Evolutionary conservation across 2,329 filamentous ascomycete genomes (phyloP), one percentile per base, ranked within the genome.

Genomic region (Colletotrichum simmondsii): DNA sequence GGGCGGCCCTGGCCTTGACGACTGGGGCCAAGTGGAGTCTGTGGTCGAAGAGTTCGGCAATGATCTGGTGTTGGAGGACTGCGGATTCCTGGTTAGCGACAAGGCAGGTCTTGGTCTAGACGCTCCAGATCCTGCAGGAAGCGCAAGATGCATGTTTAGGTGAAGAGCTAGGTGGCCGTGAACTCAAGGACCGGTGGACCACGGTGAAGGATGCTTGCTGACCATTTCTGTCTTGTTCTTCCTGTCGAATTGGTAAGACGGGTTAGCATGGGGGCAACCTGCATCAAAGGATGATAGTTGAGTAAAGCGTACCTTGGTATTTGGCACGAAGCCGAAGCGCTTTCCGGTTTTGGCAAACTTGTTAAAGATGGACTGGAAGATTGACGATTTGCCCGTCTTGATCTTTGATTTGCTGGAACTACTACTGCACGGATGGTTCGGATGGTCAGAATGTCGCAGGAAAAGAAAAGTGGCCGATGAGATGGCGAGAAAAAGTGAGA

Each of bases 151-250:
- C n/a, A 16, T 30, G 54, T 19, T 24, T 19, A 37, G n/a, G 28
- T 26, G 24, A 30, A 24, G 52, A 12, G 59, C 35, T 49, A n/a
- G 42, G 42, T n/a, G 19, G 19, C 19, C 42, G 4, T 49, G 42
- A 19, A 22, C 16, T 49, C 42, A 22, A n/a, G 19, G 42, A 49
- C 42, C 37, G 42, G 42, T 49, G 19, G 42, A 11, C 42, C 42
- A 49, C 42, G 42, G 19, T 5, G 52, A 10, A 32, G 28, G 16
- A 19, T 22, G 5, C 5, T 8, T 6, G 42, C 77, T 75, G 75
- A 79, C 79, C 62, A 66, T 80, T 80, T 62, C 78, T 76, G 56
- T 79, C 77, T 76, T 77, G 76, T 59, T 80, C 79, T 75, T 78
- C 71, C 79, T 80, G 30, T n/a, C 26, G 19, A 7, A 19, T 22